A percentile compares a stretch with the other conserved stretches of the same genome.
Conservation (phyloP, 352 stramenopile genomes). For the Globisporangium cylindrosporum region DNA sequence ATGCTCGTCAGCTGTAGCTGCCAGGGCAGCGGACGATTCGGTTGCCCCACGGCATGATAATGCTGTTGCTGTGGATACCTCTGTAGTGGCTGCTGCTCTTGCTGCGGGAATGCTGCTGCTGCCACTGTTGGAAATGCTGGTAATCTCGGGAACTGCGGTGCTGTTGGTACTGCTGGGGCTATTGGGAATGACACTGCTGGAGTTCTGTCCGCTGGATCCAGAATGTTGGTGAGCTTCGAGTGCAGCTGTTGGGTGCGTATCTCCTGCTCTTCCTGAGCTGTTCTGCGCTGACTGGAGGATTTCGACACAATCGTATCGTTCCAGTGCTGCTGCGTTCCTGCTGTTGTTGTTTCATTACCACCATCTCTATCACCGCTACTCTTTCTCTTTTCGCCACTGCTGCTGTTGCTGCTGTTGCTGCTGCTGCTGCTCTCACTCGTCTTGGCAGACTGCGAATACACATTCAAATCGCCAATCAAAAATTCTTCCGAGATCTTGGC, state of each 20-base stretch:
- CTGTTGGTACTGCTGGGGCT: not conserved
- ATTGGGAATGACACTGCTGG: not conserved
- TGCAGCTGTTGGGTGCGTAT: not conserved
- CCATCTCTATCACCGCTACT: not conserved
- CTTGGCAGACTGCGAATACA: slow-evolving; percentile 19
- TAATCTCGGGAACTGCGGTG: not conserved
- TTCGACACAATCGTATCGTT: slow-evolving; percentile 8
- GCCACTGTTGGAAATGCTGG: not conserved
- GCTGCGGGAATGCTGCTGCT: not conserved
- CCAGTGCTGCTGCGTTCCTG: not conserved
- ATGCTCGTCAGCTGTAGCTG: slow-evolving; percentile 16
- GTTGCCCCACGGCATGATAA: not conserved
- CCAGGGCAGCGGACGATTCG: slow-evolving; percentile 7
- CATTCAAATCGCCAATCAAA: slow-evolving; percentile 42
- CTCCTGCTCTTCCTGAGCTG: not conserved
- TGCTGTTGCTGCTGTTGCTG: not conserved
- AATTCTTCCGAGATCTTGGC: slow-evolving; percentile 50
- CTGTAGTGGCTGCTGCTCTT: not conserved
- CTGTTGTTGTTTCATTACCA: not conserved
- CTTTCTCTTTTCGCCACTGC: not conserved
- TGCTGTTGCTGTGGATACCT: not conserved
- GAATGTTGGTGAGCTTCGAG: slow-evolving; percentile 14
- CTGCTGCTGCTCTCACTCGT: not conserved
- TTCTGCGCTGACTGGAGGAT: slow-evolving; percentile 2
- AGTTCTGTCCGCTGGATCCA: slow-evolving; percentile 6